Evolutionary conservation across 2,329 filamentous ascomycete species (phyloP).

Genomic region (Myriosclerotinia curreyana): DNA sequence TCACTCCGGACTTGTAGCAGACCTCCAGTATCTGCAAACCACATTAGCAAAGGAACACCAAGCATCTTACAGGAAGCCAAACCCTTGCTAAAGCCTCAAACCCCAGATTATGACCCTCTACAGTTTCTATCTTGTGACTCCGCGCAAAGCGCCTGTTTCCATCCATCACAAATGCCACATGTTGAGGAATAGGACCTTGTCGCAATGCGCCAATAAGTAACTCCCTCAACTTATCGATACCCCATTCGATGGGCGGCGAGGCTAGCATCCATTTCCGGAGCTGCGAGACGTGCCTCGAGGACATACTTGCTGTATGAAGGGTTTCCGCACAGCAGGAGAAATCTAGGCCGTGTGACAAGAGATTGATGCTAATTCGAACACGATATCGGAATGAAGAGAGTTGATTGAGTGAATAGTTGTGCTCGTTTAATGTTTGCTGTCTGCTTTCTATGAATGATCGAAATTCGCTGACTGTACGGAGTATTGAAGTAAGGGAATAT

Average conservation of each 20-base stretch:
- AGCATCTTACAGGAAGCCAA: constrained; percentile 35
- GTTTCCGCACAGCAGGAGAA: background rate
- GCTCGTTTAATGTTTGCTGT: too few relatives aligned
- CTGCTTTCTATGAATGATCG: background rate
- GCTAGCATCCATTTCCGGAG: constrained; percentile 74
- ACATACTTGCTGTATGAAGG: constrained; percentile 31
- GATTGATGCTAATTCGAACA: background rate
- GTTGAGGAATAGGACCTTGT: constrained; percentile 88
- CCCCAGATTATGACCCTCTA: constrained; percentile 92
- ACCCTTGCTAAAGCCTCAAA: constrained; percentile 92
- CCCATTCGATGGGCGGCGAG: constrained; percentile 90
- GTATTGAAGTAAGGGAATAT: background rate
- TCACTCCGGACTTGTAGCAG: constrained; percentile 96
- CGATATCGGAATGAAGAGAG: background rate
- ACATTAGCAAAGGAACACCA: constrained; percentile 24
- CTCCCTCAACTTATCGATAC: constrained; percentile 73
- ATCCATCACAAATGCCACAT: constrained; percentile 99
- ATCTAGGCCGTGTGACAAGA: constrained; percentile 4
- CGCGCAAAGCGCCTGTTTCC: constrained; percentile 92
- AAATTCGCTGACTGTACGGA: too few relatives aligned
- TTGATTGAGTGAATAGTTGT: background rate
- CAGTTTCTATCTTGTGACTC: constrained; percentile 87
- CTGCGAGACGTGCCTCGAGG: constrained; percentile 57
- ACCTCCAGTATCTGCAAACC: constrained; percentile 77
- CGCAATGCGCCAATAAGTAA: constrained; percentile 82